Conservation (phyloP, 2,329 filamentous ascomycete species). For the Colletotrichum spinosum region DNA sequence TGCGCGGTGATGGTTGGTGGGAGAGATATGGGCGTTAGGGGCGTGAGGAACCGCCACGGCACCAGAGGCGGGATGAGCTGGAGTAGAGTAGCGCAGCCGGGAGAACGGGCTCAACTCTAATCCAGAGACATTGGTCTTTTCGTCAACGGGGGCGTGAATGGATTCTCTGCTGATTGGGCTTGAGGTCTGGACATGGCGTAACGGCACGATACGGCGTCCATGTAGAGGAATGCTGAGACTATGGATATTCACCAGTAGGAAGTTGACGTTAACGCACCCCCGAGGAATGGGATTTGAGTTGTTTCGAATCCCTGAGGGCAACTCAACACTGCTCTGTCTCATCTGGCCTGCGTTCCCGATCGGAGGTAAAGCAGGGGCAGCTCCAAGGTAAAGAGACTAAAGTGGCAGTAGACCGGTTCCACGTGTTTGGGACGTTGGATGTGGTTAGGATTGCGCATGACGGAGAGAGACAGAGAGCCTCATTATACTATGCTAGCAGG, state of each 20-base stretch:
- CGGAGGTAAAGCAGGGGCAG: conserved; percentile 10
- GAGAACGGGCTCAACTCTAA: conserved; percentile 28
- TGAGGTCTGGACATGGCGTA: neutral
- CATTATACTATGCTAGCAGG: neutral
- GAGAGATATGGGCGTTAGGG: neutral
- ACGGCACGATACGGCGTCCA: neutral
- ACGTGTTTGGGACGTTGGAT: conserved; percentile 26
- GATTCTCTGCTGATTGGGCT: neutral
- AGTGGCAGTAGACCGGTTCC: conserved; percentile 6
- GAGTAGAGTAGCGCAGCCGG: conserved; percentile 16
- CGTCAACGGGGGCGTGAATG: neutral
- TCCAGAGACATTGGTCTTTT: conserved; percentile 26
- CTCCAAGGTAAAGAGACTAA: neutral
- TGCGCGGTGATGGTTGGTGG: conserved; percentile 29
- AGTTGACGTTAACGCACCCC: neutral
- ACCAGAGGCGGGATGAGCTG: conserved; percentile 6
- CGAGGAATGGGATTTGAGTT: conserved; percentile 35
- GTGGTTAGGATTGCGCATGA: neutral
- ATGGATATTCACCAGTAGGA: too few species aligned
- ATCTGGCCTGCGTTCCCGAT: conserved; percentile 33
- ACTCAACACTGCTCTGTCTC: conserved; percentile 33
- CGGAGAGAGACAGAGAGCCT: conserved; percentile 9
- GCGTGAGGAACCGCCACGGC: neutral
- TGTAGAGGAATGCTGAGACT: neutral
- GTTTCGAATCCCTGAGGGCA: conserved; percentile 32